Base-by-base conservation (phyloP, 1,139 yeast species). In the Debaryomycetaceae sp. region DNA sequence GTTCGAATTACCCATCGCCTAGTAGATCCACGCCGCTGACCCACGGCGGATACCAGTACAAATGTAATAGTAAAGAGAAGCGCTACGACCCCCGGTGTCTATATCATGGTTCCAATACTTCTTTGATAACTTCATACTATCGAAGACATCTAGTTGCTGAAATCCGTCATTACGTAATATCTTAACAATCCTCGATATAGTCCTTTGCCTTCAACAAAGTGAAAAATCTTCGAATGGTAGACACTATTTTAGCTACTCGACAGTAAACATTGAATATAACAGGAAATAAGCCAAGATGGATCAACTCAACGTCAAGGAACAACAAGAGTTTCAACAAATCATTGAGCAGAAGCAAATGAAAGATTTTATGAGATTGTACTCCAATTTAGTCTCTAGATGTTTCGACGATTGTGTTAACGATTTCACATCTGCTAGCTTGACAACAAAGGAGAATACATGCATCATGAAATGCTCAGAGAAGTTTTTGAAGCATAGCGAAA, bases 301-400 rank as follows among this genome's bases (percentile, higher is more conserved):
- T 60, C 87, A 84, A 68, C 75, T 85, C 62, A 85, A 91, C 77
- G 84, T 85, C 63, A 87, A 89, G 66, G 98, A 91, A 74, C 97
- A 91, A 71, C 97, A 89, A 72, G 95, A 90, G 62, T 91, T 91
- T 70, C 97, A 90, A 71, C 91, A 85, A 68, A 77, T 91, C 55
- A 96, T 91, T 56, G 98, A 91, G 74, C 93, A 88, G 67, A 93
- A 93, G 80, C 99, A 93, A 73, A 90, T 93, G 97, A 88, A 88
- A 71, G 99, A 93, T 68, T 93, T 91, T 83, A 91, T 91, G 98
- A 85, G 95, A 67, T 81, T 81, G 44, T 93, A 93, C 80, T 90
- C 98, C 53, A 86, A 87, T 65, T 81, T 93, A 60, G 98, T 93
- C 47, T 93, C 95, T 68, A 85, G 96, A 76, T 93, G 99, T 76